These are phyloP conservation scores for Spathaspora girioi DNA, from an alignment of 805 yeast genomes.

Conservation along the genomic window DNA sequence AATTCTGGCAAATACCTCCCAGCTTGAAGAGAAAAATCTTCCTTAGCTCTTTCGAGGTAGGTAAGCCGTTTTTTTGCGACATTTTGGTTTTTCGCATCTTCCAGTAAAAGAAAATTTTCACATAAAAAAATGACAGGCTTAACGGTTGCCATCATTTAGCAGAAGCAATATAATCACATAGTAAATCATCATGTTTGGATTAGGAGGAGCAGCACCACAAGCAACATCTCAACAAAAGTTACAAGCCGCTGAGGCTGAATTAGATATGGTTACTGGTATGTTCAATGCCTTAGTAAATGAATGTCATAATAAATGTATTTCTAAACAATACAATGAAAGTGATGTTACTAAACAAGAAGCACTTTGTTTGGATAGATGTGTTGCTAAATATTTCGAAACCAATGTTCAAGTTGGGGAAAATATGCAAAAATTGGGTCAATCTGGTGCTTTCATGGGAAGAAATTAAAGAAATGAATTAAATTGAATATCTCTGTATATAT, in stretches of 20 bases:
- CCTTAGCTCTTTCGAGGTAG: too few relatives aligned
- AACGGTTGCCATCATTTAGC: not conserved
- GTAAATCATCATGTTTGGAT: constrained; percentile 56
- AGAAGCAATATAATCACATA: not conserved
- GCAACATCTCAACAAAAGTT: constrained; percentile 71
- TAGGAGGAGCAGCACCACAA: constrained; percentile 75
- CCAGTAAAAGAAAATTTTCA: not conserved
- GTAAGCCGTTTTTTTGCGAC: not conserved
- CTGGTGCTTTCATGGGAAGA: constrained; percentile 46
- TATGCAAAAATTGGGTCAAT: constrained; percentile 46
- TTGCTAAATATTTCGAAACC: constrained; percentile 89
- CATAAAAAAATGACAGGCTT: not conserved
- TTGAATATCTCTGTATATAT: not conserved
- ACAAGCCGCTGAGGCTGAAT: constrained; percentile 92
- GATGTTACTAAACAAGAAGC: constrained; percentile 78
- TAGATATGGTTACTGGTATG: constrained; percentile 97
- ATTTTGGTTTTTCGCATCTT: not conserved
- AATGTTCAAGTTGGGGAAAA: constrained; percentile 91
- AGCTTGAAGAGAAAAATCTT: too few relatives aligned
- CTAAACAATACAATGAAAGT: constrained; percentile 60
- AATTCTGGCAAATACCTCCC: too few relatives aligned
- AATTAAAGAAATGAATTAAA: constrained; percentile 12
- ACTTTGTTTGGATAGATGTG: constrained; percentile 92
- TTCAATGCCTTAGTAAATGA: constrained; percentile 88
- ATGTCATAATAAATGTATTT: constrained; percentile 85